phyloP scores from a whole-genome alignment of 208 protist genomes.

The Crithidia acanthocephali region DNA sequence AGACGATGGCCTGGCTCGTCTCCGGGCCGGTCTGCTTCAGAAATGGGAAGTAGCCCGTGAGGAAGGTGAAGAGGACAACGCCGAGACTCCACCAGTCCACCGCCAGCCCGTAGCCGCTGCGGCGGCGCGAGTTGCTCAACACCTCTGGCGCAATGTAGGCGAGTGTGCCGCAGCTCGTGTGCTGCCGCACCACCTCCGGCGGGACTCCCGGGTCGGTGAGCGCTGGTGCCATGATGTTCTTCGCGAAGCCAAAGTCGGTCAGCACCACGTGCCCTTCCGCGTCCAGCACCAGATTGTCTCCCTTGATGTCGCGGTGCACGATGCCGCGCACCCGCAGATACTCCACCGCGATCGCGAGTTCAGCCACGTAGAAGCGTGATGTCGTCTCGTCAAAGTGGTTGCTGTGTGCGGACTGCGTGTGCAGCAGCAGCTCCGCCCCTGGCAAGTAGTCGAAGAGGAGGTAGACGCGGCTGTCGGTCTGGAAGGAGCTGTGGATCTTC shows the following conservation, averaged over 20 bases:
- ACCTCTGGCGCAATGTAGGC: conserved; percentile 92
- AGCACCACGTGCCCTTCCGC: conserved; percentile 76
- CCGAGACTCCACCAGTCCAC: conserved; percentile 88
- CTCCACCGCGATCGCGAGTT: conserved; percentile 88
- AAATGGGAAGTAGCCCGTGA: conserved; percentile 85
- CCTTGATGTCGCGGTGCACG: conserved; percentile 90
- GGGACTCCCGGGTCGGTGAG: not conserved
- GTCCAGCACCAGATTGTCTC: conserved; percentile 88
- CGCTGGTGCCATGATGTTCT: conserved; percentile 39
- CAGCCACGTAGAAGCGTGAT: conserved; percentile 90
- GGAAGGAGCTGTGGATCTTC: conserved; percentile 81
- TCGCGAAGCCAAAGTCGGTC: conserved; percentile 91
- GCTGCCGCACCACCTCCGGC: conserved; percentile 46
- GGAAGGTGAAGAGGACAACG: conserved; percentile 77
- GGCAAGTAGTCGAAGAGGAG: conserved; percentile 93
- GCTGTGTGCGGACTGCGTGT: conserved; percentile 69
- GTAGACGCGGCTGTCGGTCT: conserved; percentile 87
- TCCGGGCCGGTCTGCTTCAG: conserved; percentile 52
- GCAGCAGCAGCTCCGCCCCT: conserved; percentile 94
- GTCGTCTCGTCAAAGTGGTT: conserved; percentile 58
- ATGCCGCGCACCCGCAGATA: conserved; percentile 80
- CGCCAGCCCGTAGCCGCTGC: conserved; percentile 68
- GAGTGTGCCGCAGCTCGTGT: conserved; percentile 87
- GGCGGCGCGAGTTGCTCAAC: conserved; percentile 36
- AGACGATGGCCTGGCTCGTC: conserved; percentile 57